Evolutionary conservation across 306 rosid genomes (phyloP).

Genomic region (peach (Prunus persica)): DNA sequence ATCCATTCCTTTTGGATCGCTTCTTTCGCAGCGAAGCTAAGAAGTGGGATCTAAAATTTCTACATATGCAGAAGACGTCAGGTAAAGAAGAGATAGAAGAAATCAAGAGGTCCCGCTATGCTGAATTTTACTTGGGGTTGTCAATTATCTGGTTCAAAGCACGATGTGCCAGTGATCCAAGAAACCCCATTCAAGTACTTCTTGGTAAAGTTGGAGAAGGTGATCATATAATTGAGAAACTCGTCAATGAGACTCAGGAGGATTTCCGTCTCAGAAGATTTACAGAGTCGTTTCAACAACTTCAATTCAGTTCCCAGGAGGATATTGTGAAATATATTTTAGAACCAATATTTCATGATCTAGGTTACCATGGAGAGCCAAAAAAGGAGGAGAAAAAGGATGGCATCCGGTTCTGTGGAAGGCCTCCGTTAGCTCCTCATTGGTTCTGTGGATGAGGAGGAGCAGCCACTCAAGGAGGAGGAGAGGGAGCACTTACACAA

Average conservation of each 20-base stretch:
- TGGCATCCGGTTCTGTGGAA: background rate
- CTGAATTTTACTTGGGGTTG: background rate
- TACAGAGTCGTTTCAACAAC: background rate
- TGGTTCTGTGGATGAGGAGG: background rate
- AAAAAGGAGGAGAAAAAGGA: background rate
- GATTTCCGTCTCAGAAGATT: slow-evolving; percentile 4
- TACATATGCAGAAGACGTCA: background rate
- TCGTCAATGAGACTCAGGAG: background rate
- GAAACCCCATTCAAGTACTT: background rate
- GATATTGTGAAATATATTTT: background rate
- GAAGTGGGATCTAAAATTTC: background rate
- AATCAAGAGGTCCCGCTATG: background rate
- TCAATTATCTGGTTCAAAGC: background rate
- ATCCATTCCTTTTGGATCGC: background rate
- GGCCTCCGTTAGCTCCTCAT: background rate
- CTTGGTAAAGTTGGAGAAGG: background rate
- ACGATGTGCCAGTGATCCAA: background rate
- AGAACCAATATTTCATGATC: background rate
- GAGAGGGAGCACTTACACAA: background rate
- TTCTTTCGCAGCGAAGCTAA: background rate
- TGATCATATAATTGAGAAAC: background rate
- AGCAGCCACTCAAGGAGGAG: background rate
- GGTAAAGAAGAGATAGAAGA: background rate
- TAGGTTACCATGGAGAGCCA: background rate
- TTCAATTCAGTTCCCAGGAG: background rate